Conservation (phyloP, 208 protist species). For the Leishmania braziliensis region DNA sequence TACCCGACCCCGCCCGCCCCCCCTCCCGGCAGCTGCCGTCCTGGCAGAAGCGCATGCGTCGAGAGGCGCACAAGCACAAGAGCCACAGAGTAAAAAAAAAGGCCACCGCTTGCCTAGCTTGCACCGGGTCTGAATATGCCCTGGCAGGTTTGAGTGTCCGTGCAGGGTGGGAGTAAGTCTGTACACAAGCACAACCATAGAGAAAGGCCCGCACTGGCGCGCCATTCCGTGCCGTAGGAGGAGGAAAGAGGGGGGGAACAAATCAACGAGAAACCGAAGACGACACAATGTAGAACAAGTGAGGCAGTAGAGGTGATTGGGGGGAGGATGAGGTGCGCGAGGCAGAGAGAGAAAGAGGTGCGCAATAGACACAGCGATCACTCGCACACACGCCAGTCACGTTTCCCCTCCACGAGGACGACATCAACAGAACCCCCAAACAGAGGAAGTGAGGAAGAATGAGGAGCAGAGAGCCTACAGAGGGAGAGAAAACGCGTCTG, state of each 20-base stretch:
- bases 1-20: neutral
- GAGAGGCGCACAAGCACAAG: neutral
- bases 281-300: too few relatives aligned
- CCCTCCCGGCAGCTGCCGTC: neutral
- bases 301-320: neutral
- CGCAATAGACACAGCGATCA: neutral
- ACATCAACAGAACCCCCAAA: neutral
- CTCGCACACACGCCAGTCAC: neutral
- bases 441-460: too few relatives aligned
- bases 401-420: neutral
- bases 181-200: neutral
- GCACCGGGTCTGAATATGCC: neutral
- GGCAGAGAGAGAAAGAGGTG: neutral
- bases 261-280: neutral
- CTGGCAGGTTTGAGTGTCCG: neutral
- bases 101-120: neutral
- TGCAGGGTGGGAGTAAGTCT: too few relatives aligned
- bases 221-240: neutral
- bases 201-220: neutral
- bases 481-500: too few relatives aligned
- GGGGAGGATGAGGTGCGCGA: neutral
- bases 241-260: neutral
- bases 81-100: neutral
- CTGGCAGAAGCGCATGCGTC: neutral
- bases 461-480: too few relatives aligned